Evolutionary conservation across 495 filamentous ascomycete species (phyloP).

Genomic region (Jackrogersella minutella): DNA sequence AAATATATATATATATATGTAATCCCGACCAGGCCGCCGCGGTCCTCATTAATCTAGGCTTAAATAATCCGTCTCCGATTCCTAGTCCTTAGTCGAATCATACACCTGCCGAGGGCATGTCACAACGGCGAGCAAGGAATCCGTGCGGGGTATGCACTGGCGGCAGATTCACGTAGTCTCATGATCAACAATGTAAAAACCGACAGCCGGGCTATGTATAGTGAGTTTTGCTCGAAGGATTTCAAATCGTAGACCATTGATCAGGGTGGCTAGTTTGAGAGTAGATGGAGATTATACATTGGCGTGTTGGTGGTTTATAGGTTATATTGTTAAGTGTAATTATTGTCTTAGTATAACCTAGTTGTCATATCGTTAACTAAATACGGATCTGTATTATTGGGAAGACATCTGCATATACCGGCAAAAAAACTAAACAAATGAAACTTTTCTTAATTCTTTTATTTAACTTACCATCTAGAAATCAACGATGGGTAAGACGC

Average conservation of each 20-base stretch:
- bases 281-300: not conserved
- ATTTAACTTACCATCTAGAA: no score
- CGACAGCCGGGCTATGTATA: not conserved
- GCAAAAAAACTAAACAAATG: no score
- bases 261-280: not conserved
- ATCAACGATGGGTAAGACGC: no score
- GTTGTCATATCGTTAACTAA: no score
- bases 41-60: not conserved
- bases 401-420: no score
- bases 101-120: slow-evolving; percentile 36
- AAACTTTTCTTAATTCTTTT: no score
- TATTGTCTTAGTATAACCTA: no score
- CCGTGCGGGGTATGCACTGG: slow-evolving; percentile 36
- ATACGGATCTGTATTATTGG: no score
- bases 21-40: no score
- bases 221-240: not conserved
- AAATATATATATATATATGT: not conserved
- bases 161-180: slow-evolving; percentile 30
- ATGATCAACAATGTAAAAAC: slow-evolving; percentile 28
- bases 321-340: no score
- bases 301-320: no score
- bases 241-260: not conserved
- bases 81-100: slow-evolving; percentile 31
- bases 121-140: slow-evolving; percentile 24
- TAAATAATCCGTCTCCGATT: slow-evolving; percentile 20